Percentiles rank a stretch among this genome's conserved stretches.
Conservation (phyloP, 306 rosid genomes). For the Cicer pinnatifidum region DNA sequence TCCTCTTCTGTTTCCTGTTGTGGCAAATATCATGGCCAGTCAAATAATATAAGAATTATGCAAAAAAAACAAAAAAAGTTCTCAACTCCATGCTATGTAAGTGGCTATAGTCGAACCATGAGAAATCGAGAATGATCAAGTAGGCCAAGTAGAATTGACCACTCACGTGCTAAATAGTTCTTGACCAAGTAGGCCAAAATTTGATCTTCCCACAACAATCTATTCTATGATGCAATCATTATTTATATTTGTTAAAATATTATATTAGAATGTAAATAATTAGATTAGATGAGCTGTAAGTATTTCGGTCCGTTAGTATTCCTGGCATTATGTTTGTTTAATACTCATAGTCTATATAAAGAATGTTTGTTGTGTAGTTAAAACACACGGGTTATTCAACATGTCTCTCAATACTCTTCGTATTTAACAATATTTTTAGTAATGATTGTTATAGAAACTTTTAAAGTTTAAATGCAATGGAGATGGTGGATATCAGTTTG, state of each 20-base stretch:
- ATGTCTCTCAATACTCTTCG: no score
- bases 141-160: conserved; percentile 13
- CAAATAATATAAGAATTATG: conserved; percentile 1
- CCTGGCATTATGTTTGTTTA: no score
- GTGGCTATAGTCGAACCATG: conserved; percentile 1
- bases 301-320: no score
- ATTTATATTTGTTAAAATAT: neutral
- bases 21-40: conserved; percentile 31
- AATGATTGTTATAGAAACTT: conserved; percentile 20
- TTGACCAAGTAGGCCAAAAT: conserved; percentile 9
- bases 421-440: neutral
- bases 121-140: conserved; percentile 17
- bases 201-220: conserved; percentile 7
- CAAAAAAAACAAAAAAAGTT: neutral
- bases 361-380: no score
- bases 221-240: conserved; percentile 8
- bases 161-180: conserved; percentile 1
- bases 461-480: conserved; percentile 5
- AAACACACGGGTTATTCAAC: no score
- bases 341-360: no score
- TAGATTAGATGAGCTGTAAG: no score
- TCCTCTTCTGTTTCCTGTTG: conserved; percentile 25
- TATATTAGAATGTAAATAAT: no score
- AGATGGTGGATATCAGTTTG: conserved; percentile 4
- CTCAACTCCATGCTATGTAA: neutral